phyloP scores from a whole-genome alignment of 495 filamentous ascomycete species.

The Neurospora tetrasperma region DNA sequence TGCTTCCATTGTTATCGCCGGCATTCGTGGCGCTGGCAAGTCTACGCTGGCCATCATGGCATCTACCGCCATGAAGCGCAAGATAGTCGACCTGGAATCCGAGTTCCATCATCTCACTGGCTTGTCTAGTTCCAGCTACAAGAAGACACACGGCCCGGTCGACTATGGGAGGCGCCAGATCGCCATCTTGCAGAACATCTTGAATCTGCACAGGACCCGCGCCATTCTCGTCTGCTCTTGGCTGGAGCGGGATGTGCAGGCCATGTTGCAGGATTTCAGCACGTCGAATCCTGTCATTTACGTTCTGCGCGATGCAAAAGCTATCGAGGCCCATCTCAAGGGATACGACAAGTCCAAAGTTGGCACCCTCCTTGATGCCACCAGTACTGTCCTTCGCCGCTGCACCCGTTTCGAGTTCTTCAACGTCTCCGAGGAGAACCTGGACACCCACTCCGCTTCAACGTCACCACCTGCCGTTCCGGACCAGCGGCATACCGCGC shows the following conservation, averaged over 20 bases:
- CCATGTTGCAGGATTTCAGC: slow-evolving; percentile 42
- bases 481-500: slow-evolving; percentile 40
- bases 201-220: slow-evolving; percentile 46
- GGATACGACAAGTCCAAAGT: slow-evolving; percentile 40
- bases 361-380: slow-evolving; percentile 40
- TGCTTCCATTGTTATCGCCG: slow-evolving; percentile 58
- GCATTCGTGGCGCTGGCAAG: slow-evolving; percentile 60
- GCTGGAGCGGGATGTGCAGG: slow-evolving; percentile 45
- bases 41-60: slow-evolving; percentile 60
- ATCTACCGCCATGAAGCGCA: slow-evolving; percentile 50
- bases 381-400: slow-evolving; percentile 37
- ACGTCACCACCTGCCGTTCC: slow-evolving; percentile 14
- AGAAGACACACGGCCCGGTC: slow-evolving; percentile 43
- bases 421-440: slow-evolving; percentile 44
- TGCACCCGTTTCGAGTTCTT: slow-evolving; percentile 69
- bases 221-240: slow-evolving; percentile 57
- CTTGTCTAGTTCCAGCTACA: slow-evolving; percentile 46
- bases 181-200: slow-evolving; percentile 46
- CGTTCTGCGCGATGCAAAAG: slow-evolving; percentile 49
- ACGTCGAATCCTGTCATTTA: slow-evolving; percentile 57
- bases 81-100: slow-evolving; percentile 53
- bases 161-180: slow-evolving; percentile 48
- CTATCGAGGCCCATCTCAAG: slow-evolving; percentile 49
- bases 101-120: slow-evolving; percentile 52
- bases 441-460: not conserved